These are phyloP conservation scores for Wickerhamomyces queroliae DNA, from an alignment of 805 yeast genomes.

Conservation along the genomic window DNA sequence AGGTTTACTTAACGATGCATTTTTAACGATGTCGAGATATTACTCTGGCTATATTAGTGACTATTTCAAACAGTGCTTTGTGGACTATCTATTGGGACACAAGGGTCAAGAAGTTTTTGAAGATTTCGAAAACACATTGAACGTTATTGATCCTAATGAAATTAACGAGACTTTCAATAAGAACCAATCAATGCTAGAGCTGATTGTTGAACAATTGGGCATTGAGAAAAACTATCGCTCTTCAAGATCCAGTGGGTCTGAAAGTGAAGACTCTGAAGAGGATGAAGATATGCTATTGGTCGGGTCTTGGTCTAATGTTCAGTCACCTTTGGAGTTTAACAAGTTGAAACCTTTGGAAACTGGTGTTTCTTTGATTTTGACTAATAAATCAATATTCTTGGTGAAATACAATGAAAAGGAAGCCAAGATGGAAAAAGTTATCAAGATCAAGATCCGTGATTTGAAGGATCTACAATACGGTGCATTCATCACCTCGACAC, in stretches of 20 bases:
- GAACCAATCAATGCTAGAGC: constrained; percentile 22
- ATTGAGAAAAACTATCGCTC: not conserved
- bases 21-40: constrained; percentile 35
- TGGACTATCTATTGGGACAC: constrained; percentile 36
- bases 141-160: constrained; percentile 20
- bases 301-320: constrained; percentile 22
- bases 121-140: constrained; percentile 33
- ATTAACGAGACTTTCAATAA: constrained; percentile 16
- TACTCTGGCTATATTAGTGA: constrained; percentile 39
- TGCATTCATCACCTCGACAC: constrained; percentile 16
- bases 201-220: constrained; percentile 9
- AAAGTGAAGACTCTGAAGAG: not conserved
- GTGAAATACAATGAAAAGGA: constrained; percentile 17
- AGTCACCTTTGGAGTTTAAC: constrained; percentile 18
- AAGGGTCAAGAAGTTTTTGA: constrained; percentile 30
- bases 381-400: constrained; percentile 16
- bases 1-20: constrained; percentile 38
- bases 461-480: constrained; percentile 25
- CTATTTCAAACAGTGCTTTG: constrained; percentile 36
- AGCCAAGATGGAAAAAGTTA: constrained; percentile 8
- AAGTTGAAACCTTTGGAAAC: constrained; percentile 7
- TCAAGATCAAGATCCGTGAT: constrained; percentile 14
- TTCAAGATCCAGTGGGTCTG: not conserved
- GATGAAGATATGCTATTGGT: constrained; percentile 16
- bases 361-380: constrained; percentile 15